Evolutionary conservation across 768 basidiomycete species (phyloP).

Genomic region (Boletus pseudo-olivaceus): DNA sequence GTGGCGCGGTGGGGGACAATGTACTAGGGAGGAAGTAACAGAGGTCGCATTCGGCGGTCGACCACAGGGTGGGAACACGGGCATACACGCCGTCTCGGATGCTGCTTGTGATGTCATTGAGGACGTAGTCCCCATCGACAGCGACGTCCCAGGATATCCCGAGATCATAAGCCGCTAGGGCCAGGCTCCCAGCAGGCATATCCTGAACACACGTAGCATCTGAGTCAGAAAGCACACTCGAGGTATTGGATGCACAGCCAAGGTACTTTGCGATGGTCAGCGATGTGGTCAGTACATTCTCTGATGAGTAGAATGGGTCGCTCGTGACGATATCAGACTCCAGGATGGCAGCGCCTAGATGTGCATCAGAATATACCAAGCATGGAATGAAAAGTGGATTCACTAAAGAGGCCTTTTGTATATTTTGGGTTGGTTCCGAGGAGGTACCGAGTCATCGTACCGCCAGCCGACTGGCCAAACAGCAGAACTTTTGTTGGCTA

Average conservation of each 20-base stretch:
- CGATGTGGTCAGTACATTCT: conserved; percentile 10
- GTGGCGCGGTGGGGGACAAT: conserved; percentile 9
- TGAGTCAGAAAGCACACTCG: background rate
- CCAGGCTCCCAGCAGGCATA: conserved; percentile 6
- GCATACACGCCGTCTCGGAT: conserved; percentile 14
- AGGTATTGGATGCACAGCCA: conserved; percentile 14
- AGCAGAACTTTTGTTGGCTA: conserved; percentile 15
- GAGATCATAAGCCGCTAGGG: conserved; percentile 4
- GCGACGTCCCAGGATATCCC: conserved; percentile 9
- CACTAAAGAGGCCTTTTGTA: conserved; percentile 20
- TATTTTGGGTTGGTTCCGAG: conserved; percentile 15
- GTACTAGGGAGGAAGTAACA: conserved; percentile 21
- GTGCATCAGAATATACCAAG: background rate
- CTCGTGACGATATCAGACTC: conserved; percentile 13
- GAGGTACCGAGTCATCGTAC: conserved; percentile 15
- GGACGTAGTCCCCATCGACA: conserved; percentile 17
- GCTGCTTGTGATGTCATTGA: conserved; percentile 12
- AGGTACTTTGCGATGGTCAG: conserved; percentile 15
- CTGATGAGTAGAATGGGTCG: conserved; percentile 14
- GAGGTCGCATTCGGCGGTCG: conserved; percentile 12
- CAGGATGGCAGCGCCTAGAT: conserved; percentile 14
- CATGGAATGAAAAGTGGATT: background rate
- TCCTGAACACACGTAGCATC: conserved; percentile 5
- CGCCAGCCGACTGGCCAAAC: conserved; percentile 23
- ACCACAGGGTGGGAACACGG: conserved; percentile 17